Evolutionary conservation across 108 stramenopile genomes (phyloP), one percentile per base, ranked within the genome.

Genomic region (Ochromonas danica): DNA sequence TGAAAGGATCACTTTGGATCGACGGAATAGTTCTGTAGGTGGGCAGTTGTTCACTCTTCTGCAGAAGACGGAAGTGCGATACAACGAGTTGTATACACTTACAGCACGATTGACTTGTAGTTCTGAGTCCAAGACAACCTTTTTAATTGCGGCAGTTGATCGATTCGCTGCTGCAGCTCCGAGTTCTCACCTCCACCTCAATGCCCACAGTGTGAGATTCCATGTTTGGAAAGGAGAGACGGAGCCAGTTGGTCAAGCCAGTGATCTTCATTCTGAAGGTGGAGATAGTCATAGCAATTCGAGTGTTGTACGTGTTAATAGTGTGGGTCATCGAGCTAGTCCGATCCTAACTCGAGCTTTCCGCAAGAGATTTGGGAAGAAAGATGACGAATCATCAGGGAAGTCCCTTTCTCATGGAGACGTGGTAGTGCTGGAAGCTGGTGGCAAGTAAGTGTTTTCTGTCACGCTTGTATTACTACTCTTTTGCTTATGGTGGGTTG

Each of bases 371-470:
- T n/a, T n/a, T n/a, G n/a, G n/a, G 45, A 51, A 51, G 6, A 14
- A 6, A 51, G 45, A 6, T 51, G 45, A 51, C 22, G 6, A 14
- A 51, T 14, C 45, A 6, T 41, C 22, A 3, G 72, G 40, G 3
- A 45, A 75, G 40, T 22, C 43, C 3, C 10, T 75, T 6, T 33
- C 3, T 10, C 3, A 75, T 60, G 72, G 72, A 33, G 72, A 75
- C 31, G 10, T 10, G 30, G 51, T 75, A 10, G 72, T 75, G 45
- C 28, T 75, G 28, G 72, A 75, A 36, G 3, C 14, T 36, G n/a
- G 10, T 27, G 72, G 72, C 6, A 75, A 75, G 72, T 75, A 60
- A 75, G 72, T 75, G 31, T 6, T 33, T 10, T 35, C 31, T 75
- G 36, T 57, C 14, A 6, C 28, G 51, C 3, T 67, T 10, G 31